Evolutionary conservation across 164 flowering plant species (phyloP).

Genomic region (grape (Vitis vinifera)): ASM3070453v1 NC_081822.1:1745501-1746000

Average conservation of each 20-base stretch:
- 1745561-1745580: too few species aligned
- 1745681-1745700: conserved; percentile 84
- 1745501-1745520: too few species aligned
- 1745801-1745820: conserved; percentile 38
- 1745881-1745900: conserved; percentile 75
- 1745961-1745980: conserved; percentile 60
- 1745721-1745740: conserved; percentile 86
- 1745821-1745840: conserved; percentile 75
- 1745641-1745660: conserved; percentile 22
- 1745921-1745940: conserved; percentile 65
- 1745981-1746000: conserved; percentile 58
- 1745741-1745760: conserved; percentile 84
- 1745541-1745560: too few species aligned
- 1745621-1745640: neutral
- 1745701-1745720: conserved; percentile 82
- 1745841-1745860: conserved; percentile 56
- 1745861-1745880: conserved; percentile 44
- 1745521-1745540: too few species aligned
- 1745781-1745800: conserved; percentile 61
- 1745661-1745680: conserved; percentile 64
- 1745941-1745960: conserved; percentile 82
- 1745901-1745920: conserved; percentile 67
- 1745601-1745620: neutral
- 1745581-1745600: too few species aligned
- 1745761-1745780: conserved; percentile 68